Evolutionary conservation across 257 asterid genomes (phyloP), one percentile per base, ranked within the genome.

Genomic region (Petrea volubilis): DNA sequence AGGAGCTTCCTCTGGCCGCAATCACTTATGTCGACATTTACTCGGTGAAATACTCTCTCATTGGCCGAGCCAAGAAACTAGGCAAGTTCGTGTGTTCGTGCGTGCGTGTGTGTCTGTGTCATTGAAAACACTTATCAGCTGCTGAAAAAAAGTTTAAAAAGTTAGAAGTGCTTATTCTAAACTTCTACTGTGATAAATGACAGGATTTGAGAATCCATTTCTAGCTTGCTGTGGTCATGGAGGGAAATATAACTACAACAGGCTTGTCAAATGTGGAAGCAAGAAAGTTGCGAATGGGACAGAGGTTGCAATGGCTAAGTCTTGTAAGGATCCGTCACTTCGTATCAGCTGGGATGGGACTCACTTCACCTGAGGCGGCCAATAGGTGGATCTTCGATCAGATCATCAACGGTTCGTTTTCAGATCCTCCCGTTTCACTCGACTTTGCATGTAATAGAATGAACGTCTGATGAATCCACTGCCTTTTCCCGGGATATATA

Each of bases 321-420:
- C 97, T 27, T 91, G 96, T 77, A 77, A 36, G 76, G 67, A 81
- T 76, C 97, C 96, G 23, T 75, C 86, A 0, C 70, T 38, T 68
- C 73, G 80, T 52, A 64, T 89, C 41, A 84, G 72, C 49, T 91
- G 96, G 97, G 97, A 91, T 53, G 97, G 97, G 44, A 65, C 78
- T 53, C 97, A 91, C 78, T 91, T 81, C 75, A 85, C 96, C n/a
- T 0, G 91, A 91, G 78, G 88, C 93, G n/a, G 96, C 96, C 7
- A 91, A 87, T 73, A 81, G 68, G 71, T 89, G 95, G 95, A 74
- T 86, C 71, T 89, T 87, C 66, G 77, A 86, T 61, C 87, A 76
- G 47, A 84, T 89, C 53, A 84, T 73, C 17, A 64, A 79, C 31
- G 97, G 96, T 23, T 84, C 89, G 3, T 87, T 80, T 78, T 91